These are phyloP conservation scores for Arthromyces matolae DNA, from an alignment of 768 basidiomycete species.

Conservation along the genomic window DNA sequence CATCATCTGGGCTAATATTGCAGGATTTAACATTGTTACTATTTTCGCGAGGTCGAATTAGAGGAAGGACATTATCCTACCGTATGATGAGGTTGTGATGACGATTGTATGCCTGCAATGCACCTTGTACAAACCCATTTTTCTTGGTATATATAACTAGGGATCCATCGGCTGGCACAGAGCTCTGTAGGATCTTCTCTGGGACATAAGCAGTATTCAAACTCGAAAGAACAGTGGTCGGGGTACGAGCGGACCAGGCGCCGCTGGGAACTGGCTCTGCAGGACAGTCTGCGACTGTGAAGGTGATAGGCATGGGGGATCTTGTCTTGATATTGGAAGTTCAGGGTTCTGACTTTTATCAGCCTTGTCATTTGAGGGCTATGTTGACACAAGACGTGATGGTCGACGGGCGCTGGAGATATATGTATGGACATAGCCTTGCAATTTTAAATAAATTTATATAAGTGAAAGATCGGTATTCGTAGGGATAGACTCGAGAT, in stretches of 20 bases:
- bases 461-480: no score
- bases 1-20: conserved; percentile 21
- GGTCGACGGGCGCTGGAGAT: no score
- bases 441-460: no score
- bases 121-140: conserved; percentile 11
- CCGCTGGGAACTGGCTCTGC: background rate
- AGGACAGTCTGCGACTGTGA: background rate
- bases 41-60: background rate
- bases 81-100: conserved; percentile 9
- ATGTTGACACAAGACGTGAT: no score
- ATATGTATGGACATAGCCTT: no score
- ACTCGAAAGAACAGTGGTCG: background rate
- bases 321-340: no score
- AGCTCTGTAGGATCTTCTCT: conserved; percentile 6
- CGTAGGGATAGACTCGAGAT: no score
- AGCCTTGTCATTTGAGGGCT: no score
- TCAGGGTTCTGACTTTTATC: no score
- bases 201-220: background rate
- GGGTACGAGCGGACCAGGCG: no score
- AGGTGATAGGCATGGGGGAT: conserved; percentile 1
- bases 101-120: conserved; percentile 3
- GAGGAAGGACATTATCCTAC: background rate
- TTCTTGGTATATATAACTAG: background rate
- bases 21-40: background rate
- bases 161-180: conserved; percentile 6